Evolutionary conservation across 768 basidiomycete genomes (phyloP).

Genomic region (Lactarius hengduanensis): DNA sequence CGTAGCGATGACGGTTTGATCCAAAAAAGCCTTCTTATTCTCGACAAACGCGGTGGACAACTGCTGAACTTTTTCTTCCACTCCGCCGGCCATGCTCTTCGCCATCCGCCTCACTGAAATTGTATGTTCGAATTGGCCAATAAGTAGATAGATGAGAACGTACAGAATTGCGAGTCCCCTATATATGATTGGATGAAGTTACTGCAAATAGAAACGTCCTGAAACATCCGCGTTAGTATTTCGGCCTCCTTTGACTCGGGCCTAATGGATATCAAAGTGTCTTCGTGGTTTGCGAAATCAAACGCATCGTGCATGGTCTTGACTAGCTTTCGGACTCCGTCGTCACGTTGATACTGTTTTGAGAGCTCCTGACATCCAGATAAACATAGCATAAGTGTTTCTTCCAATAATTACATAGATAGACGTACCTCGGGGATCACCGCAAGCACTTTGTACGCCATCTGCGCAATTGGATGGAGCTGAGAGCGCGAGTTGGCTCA

Average conservation of each 20-base stretch:
- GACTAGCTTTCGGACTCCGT: neutral
- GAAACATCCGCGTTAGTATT: neutral
- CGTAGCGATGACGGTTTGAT: neutral
- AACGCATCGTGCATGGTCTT: slow-evolving; percentile 1
- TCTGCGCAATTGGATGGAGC: neutral
- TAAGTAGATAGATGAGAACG: neutral
- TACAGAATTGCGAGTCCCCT: neutral
- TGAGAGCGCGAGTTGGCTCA: neutral
- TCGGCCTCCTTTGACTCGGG: neutral
- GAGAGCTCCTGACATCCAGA: neutral
- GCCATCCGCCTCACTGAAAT: neutral
- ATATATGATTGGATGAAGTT: neutral
- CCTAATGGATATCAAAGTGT: neutral
- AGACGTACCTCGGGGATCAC: neutral
- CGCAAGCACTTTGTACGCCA: neutral
- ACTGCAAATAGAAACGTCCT: neutral
- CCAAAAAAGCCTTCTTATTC: neutral
- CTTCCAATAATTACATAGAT: neutral
- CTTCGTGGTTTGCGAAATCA: neutral
- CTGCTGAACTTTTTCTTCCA: neutral
- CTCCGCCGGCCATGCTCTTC: neutral
- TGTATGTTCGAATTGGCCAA: neutral
- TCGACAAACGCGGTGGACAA: neutral
- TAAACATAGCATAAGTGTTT: neutral
- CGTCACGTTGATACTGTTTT: neutral